Percentiles rank a stretch among this genome's conserved stretches.
Evolutionary conservation across 2,329 filamentous ascomycete species (phyloP).

Genomic region (Monilinia fructicola): DNA sequence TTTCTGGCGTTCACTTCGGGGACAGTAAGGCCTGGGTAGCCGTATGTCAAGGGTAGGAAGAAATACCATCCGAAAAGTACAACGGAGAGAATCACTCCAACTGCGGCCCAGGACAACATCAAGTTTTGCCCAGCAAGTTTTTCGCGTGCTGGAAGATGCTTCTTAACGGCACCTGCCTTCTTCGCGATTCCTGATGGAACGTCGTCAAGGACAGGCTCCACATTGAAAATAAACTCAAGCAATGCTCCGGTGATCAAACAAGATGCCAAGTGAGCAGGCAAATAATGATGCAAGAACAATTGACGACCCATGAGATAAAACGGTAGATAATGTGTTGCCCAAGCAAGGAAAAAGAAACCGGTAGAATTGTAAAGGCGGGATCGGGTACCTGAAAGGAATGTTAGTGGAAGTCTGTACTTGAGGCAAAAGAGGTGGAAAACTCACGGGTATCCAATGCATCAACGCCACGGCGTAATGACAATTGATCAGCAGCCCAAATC

Average conservation of each 20-base stretch:
- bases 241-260: slow-evolving; percentile 86
- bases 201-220: slow-evolving; percentile 68
- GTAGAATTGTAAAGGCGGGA: slow-evolving; percentile 97
- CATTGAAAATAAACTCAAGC: slow-evolving; percentile 93
- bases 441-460: slow-evolving; percentile 91
- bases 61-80: slow-evolving; percentile 82
- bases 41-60: slow-evolving; percentile 94
- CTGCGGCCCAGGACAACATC: slow-evolving; percentile 75
- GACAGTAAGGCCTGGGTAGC: slow-evolving; percentile 81
- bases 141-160: slow-evolving; percentile 76
- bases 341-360: slow-evolving; percentile 97
- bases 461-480: slow-evolving; percentile 87
- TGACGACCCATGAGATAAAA: slow-evolving; percentile 99
- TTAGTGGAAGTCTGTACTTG: slow-evolving; percentile 37
- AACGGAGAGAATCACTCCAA: slow-evolving; percentile 64
- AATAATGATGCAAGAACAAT: slow-evolving; percentile 96
- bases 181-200: slow-evolving; percentile 44
- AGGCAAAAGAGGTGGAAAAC: slow-evolving; percentile 44
- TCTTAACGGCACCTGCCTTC: slow-evolving; percentile 49
- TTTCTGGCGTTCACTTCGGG: slow-evolving; percentile 79
- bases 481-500: slow-evolving; percentile 87
- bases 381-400: slow-evolving; percentile 65
- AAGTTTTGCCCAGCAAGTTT: slow-evolving; percentile 78
- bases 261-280: slow-evolving; percentile 90
- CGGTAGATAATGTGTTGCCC: slow-evolving; percentile 95